Percentiles rank a stretch among this genome's conserved stretches.
Evolutionary conservation across 192 early-diverging fungal species (phyloP).

Genomic region (Podila horticola): DNA sequence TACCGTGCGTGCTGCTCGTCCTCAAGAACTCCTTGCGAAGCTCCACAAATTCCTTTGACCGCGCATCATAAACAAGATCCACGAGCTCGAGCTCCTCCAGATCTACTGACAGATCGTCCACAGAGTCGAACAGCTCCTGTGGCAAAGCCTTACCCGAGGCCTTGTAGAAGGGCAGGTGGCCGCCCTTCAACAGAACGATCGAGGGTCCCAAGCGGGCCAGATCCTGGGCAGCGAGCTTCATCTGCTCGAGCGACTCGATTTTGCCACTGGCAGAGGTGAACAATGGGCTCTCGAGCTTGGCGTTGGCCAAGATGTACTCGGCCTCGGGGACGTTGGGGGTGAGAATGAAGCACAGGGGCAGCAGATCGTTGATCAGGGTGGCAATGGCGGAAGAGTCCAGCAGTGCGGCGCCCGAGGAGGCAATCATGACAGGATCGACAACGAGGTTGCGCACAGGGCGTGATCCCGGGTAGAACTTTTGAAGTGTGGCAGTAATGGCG

Average conservation of each 20-base stretch:
- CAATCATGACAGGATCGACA: slow-evolving; percentile 91
- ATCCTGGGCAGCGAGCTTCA: slow-evolving; percentile 67
- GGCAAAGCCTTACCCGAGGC: slow-evolving; percentile 17
- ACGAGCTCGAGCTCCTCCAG: slow-evolving; percentile 52
- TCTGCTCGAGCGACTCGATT: slow-evolving; percentile 67
- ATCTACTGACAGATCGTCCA: slow-evolving; percentile 28
- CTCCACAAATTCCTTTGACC: slow-evolving; percentile 50
- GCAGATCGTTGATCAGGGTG: slow-evolving; percentile 59
- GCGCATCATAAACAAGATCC: slow-evolving; percentile 71
- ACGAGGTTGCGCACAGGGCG: slow-evolving; percentile 59
- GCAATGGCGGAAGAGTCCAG: slow-evolving; percentile 70
- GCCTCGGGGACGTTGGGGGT: slow-evolving; percentile 92
- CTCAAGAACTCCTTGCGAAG: slow-evolving; percentile 67
- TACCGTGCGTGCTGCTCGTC: slow-evolving; percentile 84
- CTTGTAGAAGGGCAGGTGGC: slow-evolving; percentile 70
- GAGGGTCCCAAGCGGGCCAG: slow-evolving; percentile 65
- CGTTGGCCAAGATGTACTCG: slow-evolving; percentile 64
- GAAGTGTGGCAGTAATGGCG: slow-evolving; percentile 59
- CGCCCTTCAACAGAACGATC: slow-evolving; percentile 83
- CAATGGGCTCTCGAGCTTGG: slow-evolving; percentile 9
- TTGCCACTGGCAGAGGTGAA: slow-evolving; percentile 14
- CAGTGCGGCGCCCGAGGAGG: slow-evolving; percentile 74
- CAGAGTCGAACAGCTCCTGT: slow-evolving; percentile 14
- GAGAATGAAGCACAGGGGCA: slow-evolving; percentile 77
- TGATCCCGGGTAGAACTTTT: slow-evolving; percentile 31